Evolutionary conservation across 805 yeast genomes (phyloP).

Genomic region (Metschnikowia dekortorum): DNA sequence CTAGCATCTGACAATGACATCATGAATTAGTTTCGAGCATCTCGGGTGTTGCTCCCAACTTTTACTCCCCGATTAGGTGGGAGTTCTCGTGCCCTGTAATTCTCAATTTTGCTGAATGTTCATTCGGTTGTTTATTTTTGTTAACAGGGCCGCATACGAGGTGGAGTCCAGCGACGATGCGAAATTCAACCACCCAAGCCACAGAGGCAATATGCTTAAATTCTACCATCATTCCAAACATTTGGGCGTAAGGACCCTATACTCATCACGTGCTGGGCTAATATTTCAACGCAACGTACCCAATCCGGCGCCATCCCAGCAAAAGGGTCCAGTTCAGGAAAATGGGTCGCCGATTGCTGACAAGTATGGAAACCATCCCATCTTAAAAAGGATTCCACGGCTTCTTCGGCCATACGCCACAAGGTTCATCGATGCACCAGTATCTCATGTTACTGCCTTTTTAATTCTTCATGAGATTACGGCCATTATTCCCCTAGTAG

Average conservation of each 20-base stretch:
- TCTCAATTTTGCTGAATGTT: too few relatives aligned
- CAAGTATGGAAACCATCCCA: constrained; percentile 20
- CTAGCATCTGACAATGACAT: neutral
- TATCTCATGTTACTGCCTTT: constrained; percentile 60
- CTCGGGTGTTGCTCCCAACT: too few relatives aligned
- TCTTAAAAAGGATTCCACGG: constrained; percentile 44
- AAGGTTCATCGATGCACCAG: constrained; percentile 51
- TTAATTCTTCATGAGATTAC: constrained; percentile 68
- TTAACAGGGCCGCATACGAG: neutral
- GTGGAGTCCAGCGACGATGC: neutral
- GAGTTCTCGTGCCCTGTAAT: too few relatives aligned
- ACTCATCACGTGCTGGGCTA: neutral
- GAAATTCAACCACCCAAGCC: neutral
- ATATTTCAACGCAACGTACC: neutral
- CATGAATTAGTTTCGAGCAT: too few relatives aligned
- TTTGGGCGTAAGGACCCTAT: neutral
- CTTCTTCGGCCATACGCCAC: constrained; percentile 47
- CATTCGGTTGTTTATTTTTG: neutral
- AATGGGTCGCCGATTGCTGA: neutral
- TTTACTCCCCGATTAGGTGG: too few relatives aligned
- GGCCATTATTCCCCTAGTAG: constrained; percentile 67
- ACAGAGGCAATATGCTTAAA: neutral
- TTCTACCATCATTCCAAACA: neutral
- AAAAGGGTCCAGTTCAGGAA: neutral
- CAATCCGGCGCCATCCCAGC: neutral